Conservation (phyloP, 225 moss, liverwort and hornwort genomes). For the Polytrichum formosum region DNA sequence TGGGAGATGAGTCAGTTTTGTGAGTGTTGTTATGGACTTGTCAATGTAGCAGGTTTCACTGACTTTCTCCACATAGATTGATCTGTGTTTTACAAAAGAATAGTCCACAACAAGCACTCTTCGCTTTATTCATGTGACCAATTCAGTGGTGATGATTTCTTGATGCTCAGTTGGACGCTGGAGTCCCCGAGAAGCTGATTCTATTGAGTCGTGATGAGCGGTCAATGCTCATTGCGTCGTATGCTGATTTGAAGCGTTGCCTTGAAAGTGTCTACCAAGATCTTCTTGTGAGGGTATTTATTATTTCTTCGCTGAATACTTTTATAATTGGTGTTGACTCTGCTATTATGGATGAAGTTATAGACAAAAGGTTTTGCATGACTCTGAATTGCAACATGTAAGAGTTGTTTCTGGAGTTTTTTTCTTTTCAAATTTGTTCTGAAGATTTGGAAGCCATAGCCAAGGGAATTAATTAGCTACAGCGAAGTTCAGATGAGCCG, state of each 20-base stretch:
- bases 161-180: constrained; percentile 57
- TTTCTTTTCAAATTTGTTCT: no score
- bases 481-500: no score
- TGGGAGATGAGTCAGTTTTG: background rate
- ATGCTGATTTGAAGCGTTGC: constrained; percentile 57
- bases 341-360: no score
- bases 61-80: background rate
- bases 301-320: constrained; percentile 3
- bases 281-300: constrained; percentile 42
- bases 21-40: background rate
- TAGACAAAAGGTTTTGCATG: background rate
- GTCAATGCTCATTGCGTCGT: constrained; percentile 59
- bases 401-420: no score
- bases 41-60: background rate
- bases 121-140: background rate
- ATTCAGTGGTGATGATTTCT: background rate
- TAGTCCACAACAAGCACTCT: background rate
- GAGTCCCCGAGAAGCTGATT: constrained; percentile 64
- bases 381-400: background rate
- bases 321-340: background rate
- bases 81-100: background rate
- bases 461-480: no score
- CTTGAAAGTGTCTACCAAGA: constrained; percentile 63
- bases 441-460: no score
- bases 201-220: constrained; percentile 59